These are phyloP conservation scores for Sphagnum magellanicum DNA, from an alignment of 228 moss, liverwort and hornwort species.

Conservation along the genomic window DNA sequence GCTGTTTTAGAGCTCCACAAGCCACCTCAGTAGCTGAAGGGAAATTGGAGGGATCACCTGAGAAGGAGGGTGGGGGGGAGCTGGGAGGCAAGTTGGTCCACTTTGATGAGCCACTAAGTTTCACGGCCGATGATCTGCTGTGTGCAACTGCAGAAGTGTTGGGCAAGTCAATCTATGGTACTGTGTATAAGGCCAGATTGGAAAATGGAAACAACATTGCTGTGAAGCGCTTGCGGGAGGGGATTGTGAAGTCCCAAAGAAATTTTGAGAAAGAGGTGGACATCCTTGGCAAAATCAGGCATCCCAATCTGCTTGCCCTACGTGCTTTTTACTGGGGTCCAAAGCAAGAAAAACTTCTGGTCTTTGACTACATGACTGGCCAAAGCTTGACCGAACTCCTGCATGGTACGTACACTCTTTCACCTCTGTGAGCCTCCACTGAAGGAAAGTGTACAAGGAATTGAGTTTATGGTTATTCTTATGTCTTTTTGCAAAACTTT, in stretches of 20 bases:
- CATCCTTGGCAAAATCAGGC: constrained; percentile 77
- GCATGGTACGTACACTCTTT: constrained; percentile 34
- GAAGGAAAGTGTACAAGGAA: too few relatives aligned
- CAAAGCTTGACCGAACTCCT: constrained; percentile 91
- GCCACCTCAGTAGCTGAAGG: constrained; percentile 30
- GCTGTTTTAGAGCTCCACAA: constrained; percentile 21
- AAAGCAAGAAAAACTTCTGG: constrained; percentile 90
- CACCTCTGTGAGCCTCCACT: too few relatives aligned
- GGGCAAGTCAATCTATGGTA: constrained; percentile 87
- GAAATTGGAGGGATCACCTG: constrained; percentile 32
- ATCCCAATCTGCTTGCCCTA: constrained; percentile 73
- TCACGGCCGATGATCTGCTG: constrained; percentile 82
- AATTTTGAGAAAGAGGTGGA: constrained; percentile 89
- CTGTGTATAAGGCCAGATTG: constrained; percentile 90
- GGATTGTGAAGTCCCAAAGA: constrained; percentile 85
- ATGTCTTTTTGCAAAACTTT: too few relatives aligned
- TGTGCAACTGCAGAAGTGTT: constrained; percentile 94
- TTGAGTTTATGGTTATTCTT: not conserved
- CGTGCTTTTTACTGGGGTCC: constrained; percentile 93
- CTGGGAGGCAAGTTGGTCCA: constrained; percentile 85
- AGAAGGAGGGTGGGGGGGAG: constrained; percentile 35
- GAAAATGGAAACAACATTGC: constrained; percentile 89
- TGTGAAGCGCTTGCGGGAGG: constrained; percentile 86
- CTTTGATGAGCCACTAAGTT: constrained; percentile 75
- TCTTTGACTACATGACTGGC: constrained; percentile 80